These are phyloP conservation scores for Magnolia kwangsiensis DNA, from an alignment of 164 flowering plant species.

Conservation along the genomic window DNA sequence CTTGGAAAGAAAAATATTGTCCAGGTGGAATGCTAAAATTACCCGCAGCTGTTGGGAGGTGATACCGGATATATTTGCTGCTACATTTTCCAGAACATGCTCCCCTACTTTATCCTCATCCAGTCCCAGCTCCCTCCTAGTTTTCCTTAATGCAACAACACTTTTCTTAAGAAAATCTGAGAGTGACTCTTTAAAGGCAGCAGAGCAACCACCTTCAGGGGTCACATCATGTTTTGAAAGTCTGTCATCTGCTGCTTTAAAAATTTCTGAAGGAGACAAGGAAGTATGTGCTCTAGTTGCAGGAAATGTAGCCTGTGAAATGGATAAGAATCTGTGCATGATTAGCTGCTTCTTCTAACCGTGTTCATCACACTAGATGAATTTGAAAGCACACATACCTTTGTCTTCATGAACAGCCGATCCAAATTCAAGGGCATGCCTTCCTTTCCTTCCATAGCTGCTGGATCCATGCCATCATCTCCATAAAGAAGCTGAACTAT, in stretches of 20 bases:
- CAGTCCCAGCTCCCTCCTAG: conserved; percentile 27
- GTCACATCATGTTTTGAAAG: conserved; percentile 34
- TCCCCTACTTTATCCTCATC: conserved; percentile 22
- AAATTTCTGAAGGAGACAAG: conserved; percentile 45
- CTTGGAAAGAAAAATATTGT: neutral
- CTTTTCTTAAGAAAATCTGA: conserved; percentile 34
- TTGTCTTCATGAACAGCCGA: conserved; percentile 61
- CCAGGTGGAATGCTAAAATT: conserved; percentile 1
- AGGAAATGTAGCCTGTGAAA: conserved; percentile 81
- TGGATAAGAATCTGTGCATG: neutral
- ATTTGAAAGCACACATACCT: conserved; percentile 39
- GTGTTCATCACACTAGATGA: neutral
- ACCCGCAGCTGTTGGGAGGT: conserved; percentile 75
- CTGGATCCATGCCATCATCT: conserved; percentile 99
- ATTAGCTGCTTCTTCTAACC: neutral
- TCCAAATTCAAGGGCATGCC: conserved; percentile 78
- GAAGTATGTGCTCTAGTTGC: conserved; percentile 24
- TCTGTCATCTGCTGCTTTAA: conserved; percentile 25
- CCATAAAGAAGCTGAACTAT: conserved; percentile 90
- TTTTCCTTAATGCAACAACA: conserved; percentile 17
- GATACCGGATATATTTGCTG: conserved; percentile 56
- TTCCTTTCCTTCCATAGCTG: conserved; percentile 76
- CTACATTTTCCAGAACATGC: conserved; percentile 29
- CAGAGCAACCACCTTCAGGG: conserved; percentile 47
- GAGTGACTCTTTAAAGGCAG: conserved; percentile 43